Percentiles rank a stretch among this genome's conserved stretches.
phyloP scores from a whole-genome alignment of 352 stramenopile species.

The Globisporangium spiculum region DNA sequence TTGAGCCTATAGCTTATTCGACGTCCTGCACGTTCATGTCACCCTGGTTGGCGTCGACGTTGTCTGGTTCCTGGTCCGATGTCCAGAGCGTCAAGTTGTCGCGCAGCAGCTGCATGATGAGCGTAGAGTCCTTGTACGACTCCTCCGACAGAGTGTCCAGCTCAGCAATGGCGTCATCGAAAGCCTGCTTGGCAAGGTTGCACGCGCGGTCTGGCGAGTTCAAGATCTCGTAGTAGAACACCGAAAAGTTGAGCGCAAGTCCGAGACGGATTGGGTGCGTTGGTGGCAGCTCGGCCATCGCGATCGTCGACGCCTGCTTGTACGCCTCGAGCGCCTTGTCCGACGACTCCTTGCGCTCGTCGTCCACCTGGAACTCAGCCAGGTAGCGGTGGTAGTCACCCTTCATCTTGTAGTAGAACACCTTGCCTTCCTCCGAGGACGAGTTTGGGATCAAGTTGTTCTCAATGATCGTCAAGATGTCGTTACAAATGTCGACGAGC shows the following conservation, averaged over 20 bases:
- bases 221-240: slow-evolving; percentile 99
- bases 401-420: slow-evolving; percentile 99
- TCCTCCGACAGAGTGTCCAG: slow-evolving; percentile 99
- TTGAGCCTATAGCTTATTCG: slow-evolving; percentile 44
- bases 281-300: slow-evolving; percentile 44
- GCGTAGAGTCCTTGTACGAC: slow-evolving; percentile 99
- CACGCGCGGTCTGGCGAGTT: slow-evolving; percentile 94
- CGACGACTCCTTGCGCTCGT: slow-evolving; percentile 91
- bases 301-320: slow-evolving; percentile 55
- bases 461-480: slow-evolving; percentile 99
- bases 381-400: slow-evolving; percentile 99
- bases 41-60: slow-evolving; percentile 90
- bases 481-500: slow-evolving; percentile 94
- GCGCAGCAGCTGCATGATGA: slow-evolving; percentile 99
- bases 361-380: slow-evolving; percentile 98
- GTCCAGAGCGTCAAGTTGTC: slow-evolving; percentile 87
- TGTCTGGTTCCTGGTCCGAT: slow-evolving; percentile 21
- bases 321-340: slow-evolving; percentile 91
- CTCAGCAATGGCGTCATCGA: slow-evolving; percentile 99
- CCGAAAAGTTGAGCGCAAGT: slow-evolving; percentile 99
- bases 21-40: slow-evolving; percentile 98
- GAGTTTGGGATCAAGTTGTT: slow-evolving; percentile 97
- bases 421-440: slow-evolving; percentile 96
- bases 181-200: slow-evolving; percentile 95
- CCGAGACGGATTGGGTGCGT: slow-evolving; percentile 97